A percentile compares a stretch with the other conserved stretches of the same genome.
phyloP scores from a whole-genome alignment of 345 rosid genomes.

The Viola odorata region DNA sequence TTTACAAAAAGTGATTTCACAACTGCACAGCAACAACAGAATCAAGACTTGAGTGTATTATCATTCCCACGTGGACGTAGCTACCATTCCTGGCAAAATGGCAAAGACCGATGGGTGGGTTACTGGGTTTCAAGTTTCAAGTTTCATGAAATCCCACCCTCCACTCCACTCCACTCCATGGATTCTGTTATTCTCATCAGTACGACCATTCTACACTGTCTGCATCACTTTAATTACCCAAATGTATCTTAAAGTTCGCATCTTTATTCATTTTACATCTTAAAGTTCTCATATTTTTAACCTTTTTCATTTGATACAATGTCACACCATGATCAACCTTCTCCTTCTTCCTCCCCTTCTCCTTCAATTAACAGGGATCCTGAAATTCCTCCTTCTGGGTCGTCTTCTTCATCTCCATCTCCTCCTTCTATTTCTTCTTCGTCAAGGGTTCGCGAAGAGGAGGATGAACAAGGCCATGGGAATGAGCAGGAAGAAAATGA shows the following conservation, averaged over 20 bases:
- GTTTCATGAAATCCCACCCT: neutral
- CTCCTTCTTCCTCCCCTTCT: constrained; percentile 1
- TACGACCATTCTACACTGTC: no score
- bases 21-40: no score
- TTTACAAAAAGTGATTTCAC: no score
- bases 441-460: constrained; percentile 5
- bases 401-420: constrained; percentile 6
- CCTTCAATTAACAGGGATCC: neutral
- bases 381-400: neutral
- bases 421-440: no score
- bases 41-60: no score
- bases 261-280: no score
- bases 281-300: no score
- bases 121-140: neutral
- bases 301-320: neutral
- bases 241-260: no score
- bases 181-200: neutral
- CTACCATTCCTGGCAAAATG: constrained; percentile 3
- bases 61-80: neutral
- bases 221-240: no score
- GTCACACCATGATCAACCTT: constrained; percentile 1
- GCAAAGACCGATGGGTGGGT: constrained; percentile 10
- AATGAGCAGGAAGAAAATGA: neutral
- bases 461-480: neutral
- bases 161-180: neutral